Percentiles rank a stretch among this genome's conserved stretches.
phyloP scores from a whole-genome alignment of 768 basidiomycete genomes.

The Porphyrellus cyaneotinctus region DNA sequence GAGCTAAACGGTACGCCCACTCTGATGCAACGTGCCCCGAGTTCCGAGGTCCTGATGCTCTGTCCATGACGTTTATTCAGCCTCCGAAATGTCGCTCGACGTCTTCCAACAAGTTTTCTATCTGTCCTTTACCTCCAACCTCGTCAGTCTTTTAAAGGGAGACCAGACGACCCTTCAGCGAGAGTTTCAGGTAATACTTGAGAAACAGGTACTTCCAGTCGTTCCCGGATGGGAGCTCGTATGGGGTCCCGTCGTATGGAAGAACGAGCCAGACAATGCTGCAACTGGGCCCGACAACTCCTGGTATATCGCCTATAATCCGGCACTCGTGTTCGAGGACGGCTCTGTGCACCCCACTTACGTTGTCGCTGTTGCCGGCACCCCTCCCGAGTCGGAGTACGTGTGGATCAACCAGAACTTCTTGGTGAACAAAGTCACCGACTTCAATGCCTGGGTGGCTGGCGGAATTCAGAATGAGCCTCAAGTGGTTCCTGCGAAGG shows the following conservation, averaged over 20 bases:
- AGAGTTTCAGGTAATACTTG: neutral
- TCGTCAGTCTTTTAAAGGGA: neutral
- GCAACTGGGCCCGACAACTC: conserved; percentile 13
- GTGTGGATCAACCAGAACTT: conserved; percentile 5
- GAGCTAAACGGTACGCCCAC: neutral
- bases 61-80: neutral
- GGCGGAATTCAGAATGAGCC: neutral
- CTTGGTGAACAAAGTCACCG: conserved; percentile 2
- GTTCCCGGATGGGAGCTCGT: conserved; percentile 3
- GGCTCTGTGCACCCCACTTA: conserved; percentile 4
- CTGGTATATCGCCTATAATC: conserved; percentile 13
- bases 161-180: neutral
- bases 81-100: conserved; percentile 9
- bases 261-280: neutral
- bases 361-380: conserved; percentile 14
- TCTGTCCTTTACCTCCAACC: conserved; percentile 6
- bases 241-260: conserved; percentile 17
- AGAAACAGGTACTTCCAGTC: too few relatives aligned
- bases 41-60: neutral
- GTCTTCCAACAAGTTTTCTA: conserved; percentile 14
- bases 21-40: neutral
- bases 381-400: neutral
- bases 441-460: conserved; percentile 9
- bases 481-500: neutral
- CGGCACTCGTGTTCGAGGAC: conserved; percentile 7